Evolutionary conservation across 2,329 filamentous ascomycete genomes (phyloP), one percentile per base, ranked within the genome.

Genomic region (Aspergillus ochraceus): DNA sequence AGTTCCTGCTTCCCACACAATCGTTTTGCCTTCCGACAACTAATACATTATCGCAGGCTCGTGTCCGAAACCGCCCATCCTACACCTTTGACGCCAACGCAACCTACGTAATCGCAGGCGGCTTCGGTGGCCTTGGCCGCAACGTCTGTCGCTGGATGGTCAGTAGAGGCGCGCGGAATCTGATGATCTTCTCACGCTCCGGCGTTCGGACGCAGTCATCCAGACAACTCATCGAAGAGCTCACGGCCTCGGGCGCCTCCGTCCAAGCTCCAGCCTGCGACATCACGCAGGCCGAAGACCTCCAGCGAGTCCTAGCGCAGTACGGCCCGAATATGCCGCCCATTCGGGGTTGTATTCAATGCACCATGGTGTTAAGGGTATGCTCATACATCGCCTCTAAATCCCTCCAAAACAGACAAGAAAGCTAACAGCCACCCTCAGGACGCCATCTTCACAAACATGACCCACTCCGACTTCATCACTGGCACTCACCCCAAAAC

Each of bases 361-460:
- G 58, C 1, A 58, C 74, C 0, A 73, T 74, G 69, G 68, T 73
- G 2, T 36, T 57, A 1, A 17, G 54, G 47, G 57, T 55, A 49
- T 19, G 55, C 26, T 32, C 26, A 29, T 9, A 24, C 32, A 29
- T 36, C 6, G 19, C 51, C 14, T 6, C n/a, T 12, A 20, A 20
- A 9, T 5, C 9, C 12, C 14, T 19, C 2, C 2, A 6, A 17
- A 6, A 29, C 19, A 17, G 11, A 36, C 9, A 6, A 5, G 11
- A 2, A 36, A 36, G 32, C 32, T 36, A 36, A n/a, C 22, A 49
- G 39, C 9, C 4, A 14, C 3, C 6, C 6, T 26, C 24, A 69
- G 63, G 72, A 75, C 49, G 50, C 50, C 2, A 32, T 76, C 10
- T 79, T 78, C 50, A 70, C 76, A 19, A 76, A 78, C 10, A 77